phyloP scores from a whole-genome alignment of 73 alveolate genomes.

The Durusdinium trenchii region DNA sequence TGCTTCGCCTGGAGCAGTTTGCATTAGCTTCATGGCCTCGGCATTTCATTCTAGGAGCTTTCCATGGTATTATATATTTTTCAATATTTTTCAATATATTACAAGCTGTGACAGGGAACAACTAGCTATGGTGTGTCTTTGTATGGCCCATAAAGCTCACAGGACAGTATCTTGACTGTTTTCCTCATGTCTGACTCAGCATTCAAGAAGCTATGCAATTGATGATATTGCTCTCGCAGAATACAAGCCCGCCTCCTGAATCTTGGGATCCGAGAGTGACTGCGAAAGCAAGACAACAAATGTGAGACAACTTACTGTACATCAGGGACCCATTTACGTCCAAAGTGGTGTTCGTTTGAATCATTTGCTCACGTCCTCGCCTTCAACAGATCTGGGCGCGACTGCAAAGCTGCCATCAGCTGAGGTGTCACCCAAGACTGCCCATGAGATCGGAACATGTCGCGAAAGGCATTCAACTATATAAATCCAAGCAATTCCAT shows the following conservation, averaged over 20 bases:
- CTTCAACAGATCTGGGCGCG: slow-evolving; percentile 74
- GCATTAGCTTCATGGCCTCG: slow-evolving; percentile 88
- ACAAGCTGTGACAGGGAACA: too few relatives aligned
- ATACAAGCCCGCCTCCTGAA: slow-evolving; percentile 49
- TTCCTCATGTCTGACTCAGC: too few relatives aligned
- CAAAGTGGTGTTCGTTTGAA: neutral
- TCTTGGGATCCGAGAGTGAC: slow-evolving; percentile 90
- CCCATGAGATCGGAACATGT: neutral
- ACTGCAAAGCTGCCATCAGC: slow-evolving; percentile 94
- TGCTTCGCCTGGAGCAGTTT: slow-evolving; percentile 77
- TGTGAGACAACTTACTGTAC: neutral
- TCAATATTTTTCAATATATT: too few relatives aligned
- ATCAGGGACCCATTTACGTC: neutral
- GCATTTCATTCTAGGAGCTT: too few relatives aligned
- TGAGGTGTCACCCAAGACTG: slow-evolving; percentile 95
- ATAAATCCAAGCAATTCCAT: neutral
- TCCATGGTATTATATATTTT: too few relatives aligned
- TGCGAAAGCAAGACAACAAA: neutral
- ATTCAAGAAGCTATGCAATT: neutral
- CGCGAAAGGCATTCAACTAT: neutral
- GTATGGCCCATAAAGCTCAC: too few relatives aligned
- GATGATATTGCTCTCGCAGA: neutral
- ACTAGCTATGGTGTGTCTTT: too few relatives aligned
- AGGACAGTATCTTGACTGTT: too few relatives aligned
- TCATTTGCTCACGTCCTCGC: neutral